Evolutionary conservation across 2,329 filamentous ascomycete genomes (phyloP).

Genomic region (Diaporthe velutina): DNA sequence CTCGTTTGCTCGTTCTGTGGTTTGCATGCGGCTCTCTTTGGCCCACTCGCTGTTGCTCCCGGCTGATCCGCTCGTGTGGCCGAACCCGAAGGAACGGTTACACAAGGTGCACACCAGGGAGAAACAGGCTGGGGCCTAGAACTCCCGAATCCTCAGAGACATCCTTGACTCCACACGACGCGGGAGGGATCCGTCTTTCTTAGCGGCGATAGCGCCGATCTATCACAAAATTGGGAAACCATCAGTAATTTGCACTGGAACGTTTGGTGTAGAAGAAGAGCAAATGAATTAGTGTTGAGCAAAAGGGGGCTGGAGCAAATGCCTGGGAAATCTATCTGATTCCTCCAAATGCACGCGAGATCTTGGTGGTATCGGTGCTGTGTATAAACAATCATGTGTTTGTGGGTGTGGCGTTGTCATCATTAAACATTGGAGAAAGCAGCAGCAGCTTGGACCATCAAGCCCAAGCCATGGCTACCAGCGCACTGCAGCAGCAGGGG

Average conservation of each 20-base stretch:
- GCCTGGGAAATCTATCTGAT: constrained; percentile 36
- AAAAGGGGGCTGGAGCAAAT: constrained; percentile 43
- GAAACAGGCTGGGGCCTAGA: constrained; percentile 3
- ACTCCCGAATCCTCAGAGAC: constrained; percentile 16
- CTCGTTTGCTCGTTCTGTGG: constrained; percentile 3
- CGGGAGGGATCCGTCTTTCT: constrained; percentile 28
- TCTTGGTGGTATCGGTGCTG: constrained; percentile 20
- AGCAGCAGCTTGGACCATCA: background rate
- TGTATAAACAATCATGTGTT: constrained; percentile 1
- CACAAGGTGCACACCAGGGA: background rate
- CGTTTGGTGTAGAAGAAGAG: constrained; percentile 14
- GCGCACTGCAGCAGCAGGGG: constrained; percentile 25
- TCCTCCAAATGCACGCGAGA: constrained; percentile 27
- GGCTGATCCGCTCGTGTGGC: constrained; percentile 25
- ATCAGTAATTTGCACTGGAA: constrained; percentile 41
- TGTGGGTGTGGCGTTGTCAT: constrained; percentile 16
- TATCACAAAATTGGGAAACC: constrained; percentile 42
- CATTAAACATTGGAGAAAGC: constrained; percentile 1
- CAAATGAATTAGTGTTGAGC: constrained; percentile 38
- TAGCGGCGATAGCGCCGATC: constrained; percentile 41
- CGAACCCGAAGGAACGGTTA: constrained; percentile 29
- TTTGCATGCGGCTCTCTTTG: constrained; percentile 25
- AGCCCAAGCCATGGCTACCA: constrained; percentile 28
- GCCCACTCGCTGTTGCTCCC: constrained; percentile 20
- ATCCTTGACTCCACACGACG: constrained; percentile 15